Conservation (phyloP, 2,329 filamentous ascomycete species). For the Aureobasidium mangrovei region DNA sequence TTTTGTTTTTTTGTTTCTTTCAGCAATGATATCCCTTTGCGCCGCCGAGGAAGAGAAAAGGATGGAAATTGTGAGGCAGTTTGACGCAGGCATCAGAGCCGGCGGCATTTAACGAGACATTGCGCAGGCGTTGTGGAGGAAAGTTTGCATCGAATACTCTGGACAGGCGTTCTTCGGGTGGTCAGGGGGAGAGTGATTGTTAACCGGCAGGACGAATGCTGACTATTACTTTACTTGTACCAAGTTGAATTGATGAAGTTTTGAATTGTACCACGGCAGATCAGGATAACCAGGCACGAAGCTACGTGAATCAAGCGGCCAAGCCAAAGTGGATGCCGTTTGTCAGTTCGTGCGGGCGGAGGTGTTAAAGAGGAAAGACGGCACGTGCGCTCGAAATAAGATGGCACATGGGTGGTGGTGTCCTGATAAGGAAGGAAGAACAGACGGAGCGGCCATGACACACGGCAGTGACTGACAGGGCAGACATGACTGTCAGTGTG, state of each 20-base stretch:
- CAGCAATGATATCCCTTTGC: constrained; percentile 9
- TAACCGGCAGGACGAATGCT: neutral
- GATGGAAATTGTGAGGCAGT: constrained; percentile 2
- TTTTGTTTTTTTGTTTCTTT: constrained; percentile 1
- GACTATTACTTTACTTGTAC: constrained; percentile 1
- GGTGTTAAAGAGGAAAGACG: neutral
- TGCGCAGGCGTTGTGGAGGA: constrained; percentile 12
- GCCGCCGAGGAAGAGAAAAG: constrained; percentile 2
- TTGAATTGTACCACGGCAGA: neutral
- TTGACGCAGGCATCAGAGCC: neutral
- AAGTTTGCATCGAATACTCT: neutral
- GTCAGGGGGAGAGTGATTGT: neutral
- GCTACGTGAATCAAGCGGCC: neutral
- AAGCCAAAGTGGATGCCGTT: constrained; percentile 3
- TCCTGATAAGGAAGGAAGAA: constrained; percentile 12
- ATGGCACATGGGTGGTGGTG: neutral
- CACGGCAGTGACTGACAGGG: neutral
- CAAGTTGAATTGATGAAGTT: neutral
- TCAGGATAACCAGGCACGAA: neutral
- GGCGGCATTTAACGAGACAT: constrained; percentile 11
- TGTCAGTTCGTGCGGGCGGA: no score
- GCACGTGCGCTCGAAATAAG: constrained; percentile 1
- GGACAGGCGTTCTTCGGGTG: constrained; percentile 1
- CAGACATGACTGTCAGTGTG: neutral
- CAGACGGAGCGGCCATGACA: constrained; percentile 4